phyloP scores from a whole-genome alignment of 805 yeast genomes.

The Candida taoyuanica region DNA sequence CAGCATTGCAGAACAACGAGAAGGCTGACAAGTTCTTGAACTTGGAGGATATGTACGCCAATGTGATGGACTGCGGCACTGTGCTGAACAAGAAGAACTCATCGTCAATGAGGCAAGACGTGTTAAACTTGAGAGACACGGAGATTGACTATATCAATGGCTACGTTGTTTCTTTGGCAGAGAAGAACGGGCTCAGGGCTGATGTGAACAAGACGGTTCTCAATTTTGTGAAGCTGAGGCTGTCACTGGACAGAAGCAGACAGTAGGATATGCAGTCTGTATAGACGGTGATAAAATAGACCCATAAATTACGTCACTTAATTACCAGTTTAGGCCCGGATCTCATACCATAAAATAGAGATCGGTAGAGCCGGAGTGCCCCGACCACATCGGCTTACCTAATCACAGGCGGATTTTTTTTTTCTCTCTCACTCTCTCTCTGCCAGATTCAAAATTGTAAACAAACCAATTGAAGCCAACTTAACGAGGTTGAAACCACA shows the following conservation, averaged over 20 bases:
- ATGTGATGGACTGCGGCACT: slow-evolving; percentile 38
- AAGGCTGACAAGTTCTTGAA: slow-evolving; percentile 23
- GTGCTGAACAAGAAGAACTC: slow-evolving; percentile 50
- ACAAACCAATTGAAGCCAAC: slow-evolving; percentile 3
- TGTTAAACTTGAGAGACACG: slow-evolving; percentile 45
- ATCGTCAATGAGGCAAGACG: slow-evolving; percentile 54
- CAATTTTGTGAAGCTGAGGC: slow-evolving; percentile 33
- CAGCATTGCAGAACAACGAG: slow-evolving; percentile 26
- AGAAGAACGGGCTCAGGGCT: slow-evolving; percentile 32
- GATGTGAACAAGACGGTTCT: slow-evolving; percentile 31
- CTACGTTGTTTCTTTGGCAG: slow-evolving; percentile 56
- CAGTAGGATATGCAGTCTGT: background rate
- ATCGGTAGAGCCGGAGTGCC: no score
- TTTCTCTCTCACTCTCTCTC: no score
- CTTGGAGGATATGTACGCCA: slow-evolving; percentile 30
- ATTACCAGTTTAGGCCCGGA: no score
- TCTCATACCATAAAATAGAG: no score
- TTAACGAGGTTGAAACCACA: no score
- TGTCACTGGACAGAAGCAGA: slow-evolving; percentile 18
- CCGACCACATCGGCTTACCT: no score
- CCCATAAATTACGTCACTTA: no score
- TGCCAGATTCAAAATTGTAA: slow-evolving; percentile 12
- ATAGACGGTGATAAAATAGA: background rate
- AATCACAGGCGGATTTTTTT: no score
- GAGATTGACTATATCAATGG: slow-evolving; percentile 88